Percentiles rank a stretch among this genome's conserved stretches.
Conservation (phyloP, 768 basidiomycete species). For the Hortiboletus flavorubellus region DNA sequence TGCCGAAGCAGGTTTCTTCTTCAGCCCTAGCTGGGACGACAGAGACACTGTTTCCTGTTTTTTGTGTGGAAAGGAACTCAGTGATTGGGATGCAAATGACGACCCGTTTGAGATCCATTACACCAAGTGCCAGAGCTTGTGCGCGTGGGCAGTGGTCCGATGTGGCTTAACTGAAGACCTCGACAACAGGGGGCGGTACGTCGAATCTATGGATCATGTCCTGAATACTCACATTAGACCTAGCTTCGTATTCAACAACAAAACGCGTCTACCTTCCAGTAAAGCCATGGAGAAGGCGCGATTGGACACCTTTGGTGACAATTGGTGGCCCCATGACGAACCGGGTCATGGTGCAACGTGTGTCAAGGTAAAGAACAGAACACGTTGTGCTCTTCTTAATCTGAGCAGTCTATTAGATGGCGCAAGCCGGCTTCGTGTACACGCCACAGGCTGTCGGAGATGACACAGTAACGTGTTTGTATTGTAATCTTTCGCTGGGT, state of each 20-base stretch:
- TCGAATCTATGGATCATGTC: not conserved
- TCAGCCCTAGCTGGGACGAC: slow-evolving; percentile 61
- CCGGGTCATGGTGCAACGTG: slow-evolving; percentile 68
- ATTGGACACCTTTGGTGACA: slow-evolving; percentile 59
- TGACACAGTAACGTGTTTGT: slow-evolving; percentile 83
- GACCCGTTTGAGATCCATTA: slow-evolving; percentile 86
- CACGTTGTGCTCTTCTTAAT: not conserved
- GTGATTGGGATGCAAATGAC: slow-evolving; percentile 82
- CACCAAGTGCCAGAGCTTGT: slow-evolving; percentile 59
- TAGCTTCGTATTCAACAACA: slow-evolving; percentile 60
- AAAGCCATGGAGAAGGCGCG: slow-evolving; percentile 73
- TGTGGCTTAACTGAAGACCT: slow-evolving; percentile 65
- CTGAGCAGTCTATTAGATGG: slow-evolving; percentile 48
- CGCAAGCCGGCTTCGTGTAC: slow-evolving; percentile 84
- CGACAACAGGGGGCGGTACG: slow-evolving; percentile 56
- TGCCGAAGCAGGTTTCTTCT: slow-evolving; percentile 90
- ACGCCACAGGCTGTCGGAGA: slow-evolving; percentile 65
- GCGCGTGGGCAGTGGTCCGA: slow-evolving; percentile 79
- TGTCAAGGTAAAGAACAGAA: slow-evolving; percentile 47
- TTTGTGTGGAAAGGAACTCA: slow-evolving; percentile 75
- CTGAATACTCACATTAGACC: not conserved
- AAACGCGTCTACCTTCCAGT: slow-evolving; percentile 59
- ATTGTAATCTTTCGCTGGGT: slow-evolving; percentile 74
- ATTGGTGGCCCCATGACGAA: slow-evolving; percentile 80
- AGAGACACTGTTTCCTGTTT: slow-evolving; percentile 81